These are phyloP conservation scores for Ramularia endophylla DNA, from an alignment of 2,329 filamentous ascomycete genomes.

Conservation along the genomic window DNA sequence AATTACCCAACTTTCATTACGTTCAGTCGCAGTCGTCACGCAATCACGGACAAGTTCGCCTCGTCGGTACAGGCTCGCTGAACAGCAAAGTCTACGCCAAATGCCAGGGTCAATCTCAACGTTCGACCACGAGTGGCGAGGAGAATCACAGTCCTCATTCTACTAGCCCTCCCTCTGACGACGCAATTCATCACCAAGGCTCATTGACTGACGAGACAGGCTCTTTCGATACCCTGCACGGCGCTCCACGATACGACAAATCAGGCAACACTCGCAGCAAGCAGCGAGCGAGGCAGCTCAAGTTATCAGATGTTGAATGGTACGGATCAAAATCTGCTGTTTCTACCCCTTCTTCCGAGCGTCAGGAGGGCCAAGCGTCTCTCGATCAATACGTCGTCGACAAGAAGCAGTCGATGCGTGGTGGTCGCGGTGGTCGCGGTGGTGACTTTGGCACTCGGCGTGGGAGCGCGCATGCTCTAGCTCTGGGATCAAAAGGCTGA, in stretches of 20 bases:
- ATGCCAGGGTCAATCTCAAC: constrained; percentile 26
- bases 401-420: constrained; percentile 17
- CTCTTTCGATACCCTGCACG: constrained; percentile 34
- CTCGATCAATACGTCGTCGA: constrained; percentile 28
- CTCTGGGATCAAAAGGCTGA: constrained; percentile 18
- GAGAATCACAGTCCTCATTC: constrained; percentile 6
- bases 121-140: constrained; percentile 18
- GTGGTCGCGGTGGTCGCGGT: constrained; percentile 14
- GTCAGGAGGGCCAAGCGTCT: constrained; percentile 18
- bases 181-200: constrained; percentile 11
- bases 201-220: constrained; percentile 28
- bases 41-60: constrained; percentile 43
- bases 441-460: constrained; percentile 8
- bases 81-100: constrained; percentile 34
- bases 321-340: constrained; percentile 43
- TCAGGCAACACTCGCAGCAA: constrained; percentile 60
- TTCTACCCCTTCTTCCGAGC: constrained; percentile 12
- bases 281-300: constrained; percentile 82
- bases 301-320: constrained; percentile 97
- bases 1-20: constrained; percentile 37
- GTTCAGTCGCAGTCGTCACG: constrained; percentile 36
- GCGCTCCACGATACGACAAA: constrained; percentile 48
- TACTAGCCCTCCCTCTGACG: neutral
- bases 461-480: constrained; percentile 1
- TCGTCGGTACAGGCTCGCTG: constrained; percentile 31